These are phyloP conservation scores for Aspergillus neotritici DNA, from an alignment of 2,329 filamentous ascomycete genomes.

Conservation along the genomic window DNA sequence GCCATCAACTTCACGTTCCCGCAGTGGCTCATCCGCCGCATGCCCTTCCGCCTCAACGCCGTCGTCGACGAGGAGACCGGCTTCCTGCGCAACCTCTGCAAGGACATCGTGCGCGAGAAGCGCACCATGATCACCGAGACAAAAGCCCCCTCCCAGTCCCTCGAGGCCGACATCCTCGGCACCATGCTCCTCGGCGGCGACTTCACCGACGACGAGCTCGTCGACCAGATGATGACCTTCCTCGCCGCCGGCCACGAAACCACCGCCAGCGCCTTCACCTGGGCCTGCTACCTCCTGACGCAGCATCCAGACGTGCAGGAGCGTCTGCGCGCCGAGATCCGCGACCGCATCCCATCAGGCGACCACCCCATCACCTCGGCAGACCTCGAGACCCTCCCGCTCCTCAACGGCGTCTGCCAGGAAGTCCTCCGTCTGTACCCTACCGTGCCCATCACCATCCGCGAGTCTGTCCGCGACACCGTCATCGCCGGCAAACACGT, in stretches of 20 bases:
- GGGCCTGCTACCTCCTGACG: constrained; percentile 51
- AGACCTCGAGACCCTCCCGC: constrained; percentile 48
- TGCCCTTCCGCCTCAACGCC: constrained; percentile 39
- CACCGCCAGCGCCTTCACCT: constrained; percentile 50
- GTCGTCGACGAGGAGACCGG: constrained; percentile 26
- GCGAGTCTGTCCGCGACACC: constrained; percentile 37
- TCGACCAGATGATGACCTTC: constrained; percentile 40
- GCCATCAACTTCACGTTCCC: constrained; percentile 45
- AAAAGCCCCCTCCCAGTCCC: constrained; percentile 35
- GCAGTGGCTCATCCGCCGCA: constrained; percentile 43
- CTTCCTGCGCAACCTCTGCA: constrained; percentile 29
- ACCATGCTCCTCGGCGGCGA: constrained; percentile 35
- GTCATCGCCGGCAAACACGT: constrained; percentile 60
- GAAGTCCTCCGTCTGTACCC: constrained; percentile 57
- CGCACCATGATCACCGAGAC: constrained; percentile 19
- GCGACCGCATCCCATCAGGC: constrained; percentile 40
- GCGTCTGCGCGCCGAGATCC: constrained; percentile 48
- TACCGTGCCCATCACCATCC: constrained; percentile 37
- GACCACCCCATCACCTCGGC: constrained; percentile 21
- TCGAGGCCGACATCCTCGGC: constrained; percentile 35
- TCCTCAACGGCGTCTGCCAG: constrained; percentile 66
- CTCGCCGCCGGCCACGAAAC: constrained; percentile 49
- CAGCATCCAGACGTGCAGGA: constrained; percentile 46
- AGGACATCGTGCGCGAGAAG: constrained; percentile 33
- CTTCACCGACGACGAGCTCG: constrained; percentile 36